Evolutionary conservation across 306 rosid genomes (phyloP).

Genomic region (Glycine soja): DNA sequence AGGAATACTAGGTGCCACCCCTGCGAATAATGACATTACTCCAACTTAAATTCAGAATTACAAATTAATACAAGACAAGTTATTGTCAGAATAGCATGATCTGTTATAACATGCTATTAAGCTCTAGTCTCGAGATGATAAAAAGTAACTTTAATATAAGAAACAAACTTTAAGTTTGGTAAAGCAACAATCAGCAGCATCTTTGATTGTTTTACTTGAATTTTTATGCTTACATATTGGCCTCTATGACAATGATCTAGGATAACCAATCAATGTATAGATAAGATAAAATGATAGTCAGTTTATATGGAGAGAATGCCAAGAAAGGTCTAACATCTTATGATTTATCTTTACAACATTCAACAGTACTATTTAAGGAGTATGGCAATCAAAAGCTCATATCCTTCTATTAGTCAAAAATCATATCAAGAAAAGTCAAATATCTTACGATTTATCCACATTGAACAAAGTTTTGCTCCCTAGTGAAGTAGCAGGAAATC

Average conservation of each 20-base stretch:
- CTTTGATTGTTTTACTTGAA: neutral
- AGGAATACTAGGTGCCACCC: neutral
- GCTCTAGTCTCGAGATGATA: neutral
- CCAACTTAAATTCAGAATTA: neutral
- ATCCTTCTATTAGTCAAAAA: neutral
- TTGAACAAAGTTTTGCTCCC: no score
- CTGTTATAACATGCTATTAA: neutral
- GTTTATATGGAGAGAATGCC: neutral
- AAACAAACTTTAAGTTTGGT: neutral
- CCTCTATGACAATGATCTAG: neutral
- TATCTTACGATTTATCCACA: no score
- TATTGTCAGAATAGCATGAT: conserved; percentile 1
- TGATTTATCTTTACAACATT: neutral
- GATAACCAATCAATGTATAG: conserved; percentile 16
- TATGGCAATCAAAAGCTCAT: conserved; percentile 1
- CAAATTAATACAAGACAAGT: neutral
- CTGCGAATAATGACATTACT: conserved; percentile 5
- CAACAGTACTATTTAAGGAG: neutral
- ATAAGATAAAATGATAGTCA: conserved; percentile 15
- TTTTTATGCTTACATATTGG: neutral
- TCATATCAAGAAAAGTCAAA: no score
- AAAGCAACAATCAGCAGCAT: neutral
- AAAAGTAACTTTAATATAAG: neutral
- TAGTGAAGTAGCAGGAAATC: conserved; percentile 18
- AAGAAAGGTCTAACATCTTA: conserved; percentile 18